Evolutionary conservation across 2,329 filamentous ascomycete genomes (phyloP).

Genomic region (Phaeophleospora eucalypticola): DNA sequence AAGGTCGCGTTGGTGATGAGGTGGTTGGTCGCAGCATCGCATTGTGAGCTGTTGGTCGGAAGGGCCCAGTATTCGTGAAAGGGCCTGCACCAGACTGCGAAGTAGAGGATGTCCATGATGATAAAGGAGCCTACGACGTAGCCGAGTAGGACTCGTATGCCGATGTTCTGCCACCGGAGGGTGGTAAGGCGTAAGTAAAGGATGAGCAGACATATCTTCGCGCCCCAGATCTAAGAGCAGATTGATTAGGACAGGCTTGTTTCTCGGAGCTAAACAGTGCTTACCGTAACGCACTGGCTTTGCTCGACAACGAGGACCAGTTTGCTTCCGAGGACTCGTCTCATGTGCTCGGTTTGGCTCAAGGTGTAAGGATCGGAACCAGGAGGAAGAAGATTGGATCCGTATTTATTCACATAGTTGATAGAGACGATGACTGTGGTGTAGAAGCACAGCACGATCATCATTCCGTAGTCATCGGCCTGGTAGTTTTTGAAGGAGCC

Average conservation of each 20-base stretch:
- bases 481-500: constrained; percentile 48
- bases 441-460: constrained; percentile 47
- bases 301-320: constrained; percentile 39
- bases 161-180: constrained; percentile 33
- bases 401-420: constrained; percentile 40
- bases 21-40: constrained; percentile 36
- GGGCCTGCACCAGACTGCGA: constrained; percentile 39
- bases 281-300: constrained; percentile 31
- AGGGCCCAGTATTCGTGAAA: constrained; percentile 37
- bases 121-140: constrained; percentile 35
- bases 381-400: constrained; percentile 43
- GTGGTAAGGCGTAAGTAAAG: constrained; percentile 38
- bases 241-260: neutral
- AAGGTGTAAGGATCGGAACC: constrained; percentile 43
- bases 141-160: constrained; percentile 32
- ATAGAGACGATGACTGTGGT: constrained; percentile 44
- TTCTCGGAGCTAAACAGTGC: neutral
- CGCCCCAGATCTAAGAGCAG: constrained; percentile 31
- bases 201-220: constrained; percentile 36
- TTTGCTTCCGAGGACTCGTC: constrained; percentile 35
- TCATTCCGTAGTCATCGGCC: constrained; percentile 56
- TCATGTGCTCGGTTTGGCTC: constrained; percentile 24
- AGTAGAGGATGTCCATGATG: constrained; percentile 39
- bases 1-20: constrained; percentile 37
- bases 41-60: constrained; percentile 35